Conservation (phyloP, 306 rosid genomes). For the Pueraria montana region DNA sequence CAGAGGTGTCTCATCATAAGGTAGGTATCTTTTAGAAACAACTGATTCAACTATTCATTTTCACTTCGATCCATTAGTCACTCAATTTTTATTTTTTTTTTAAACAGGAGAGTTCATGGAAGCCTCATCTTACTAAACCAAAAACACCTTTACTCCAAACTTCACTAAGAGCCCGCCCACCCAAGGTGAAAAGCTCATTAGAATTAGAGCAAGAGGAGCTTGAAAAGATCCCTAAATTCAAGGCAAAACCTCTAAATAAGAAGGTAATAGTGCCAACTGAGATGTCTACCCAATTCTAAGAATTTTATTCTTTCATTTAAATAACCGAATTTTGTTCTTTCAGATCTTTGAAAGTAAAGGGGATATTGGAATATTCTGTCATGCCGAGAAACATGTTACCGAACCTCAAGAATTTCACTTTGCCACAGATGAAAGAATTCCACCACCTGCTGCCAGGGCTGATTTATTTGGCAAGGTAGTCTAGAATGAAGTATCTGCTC, state of each 20-base stretch:
- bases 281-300: constrained; percentile 25
- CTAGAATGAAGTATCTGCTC: constrained; percentile 33
- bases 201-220: constrained; percentile 93
- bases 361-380: constrained; percentile 82
- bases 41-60: constrained; percentile 20
- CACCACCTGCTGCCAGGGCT: constrained; percentile 62
- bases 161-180: constrained; percentile 85
- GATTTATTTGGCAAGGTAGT: constrained; percentile 89
- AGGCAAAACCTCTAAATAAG: constrained; percentile 91
- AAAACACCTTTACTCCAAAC: constrained; percentile 90
- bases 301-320: constrained; percentile 8
- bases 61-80: constrained; percentile 24
- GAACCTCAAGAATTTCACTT: constrained; percentile 91
- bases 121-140: constrained; percentile 75
- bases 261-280: constrained; percentile 66
- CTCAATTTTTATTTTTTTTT: neutral
- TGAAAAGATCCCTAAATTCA: constrained; percentile 84
- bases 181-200: constrained; percentile 72
- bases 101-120: constrained; percentile 71
- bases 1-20: constrained; percentile 68
- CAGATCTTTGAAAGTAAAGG: constrained; percentile 97
- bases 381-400: constrained; percentile 78
- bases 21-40: constrained; percentile 60
- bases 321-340: constrained; percentile 35
- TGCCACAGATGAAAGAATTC: constrained; percentile 91